A percentile compares a stretch with the other conserved stretches of the same genome.
phyloP scores from a whole-genome alignment of 805 yeast genomes.

The Hanseniaspora hatyaiensis region DNA sequence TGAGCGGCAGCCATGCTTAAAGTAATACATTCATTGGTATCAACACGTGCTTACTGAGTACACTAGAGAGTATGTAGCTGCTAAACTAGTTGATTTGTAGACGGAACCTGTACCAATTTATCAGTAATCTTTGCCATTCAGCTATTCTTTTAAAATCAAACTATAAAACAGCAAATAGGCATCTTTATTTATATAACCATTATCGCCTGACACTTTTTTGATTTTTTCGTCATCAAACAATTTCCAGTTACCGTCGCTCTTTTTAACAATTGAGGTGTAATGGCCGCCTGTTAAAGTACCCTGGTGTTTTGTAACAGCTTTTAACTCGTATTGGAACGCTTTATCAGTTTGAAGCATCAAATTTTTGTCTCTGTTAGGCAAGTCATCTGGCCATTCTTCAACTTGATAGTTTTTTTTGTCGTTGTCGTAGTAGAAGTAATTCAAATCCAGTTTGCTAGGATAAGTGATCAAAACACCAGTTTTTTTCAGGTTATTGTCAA shows the following conservation, averaged over 20 bases:
- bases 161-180: conserved; percentile 78
- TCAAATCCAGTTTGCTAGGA: conserved; percentile 55
- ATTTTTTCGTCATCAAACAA: conserved; percentile 70
- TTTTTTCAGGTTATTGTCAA: conserved; percentile 39
- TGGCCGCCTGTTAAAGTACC: conserved; percentile 82
- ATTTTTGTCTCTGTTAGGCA: conserved; percentile 59
- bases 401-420: conserved; percentile 15
- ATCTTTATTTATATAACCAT: conserved; percentile 52
- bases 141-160: conserved; percentile 26
- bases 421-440: conserved; percentile 56
- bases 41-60: too few relatives aligned
- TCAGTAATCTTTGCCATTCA: too few relatives aligned
- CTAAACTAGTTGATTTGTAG: too few relatives aligned
- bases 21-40: too few relatives aligned
- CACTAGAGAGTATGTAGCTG: too few relatives aligned
- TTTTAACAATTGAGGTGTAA: conserved; percentile 61
- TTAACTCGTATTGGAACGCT: conserved; percentile 66
- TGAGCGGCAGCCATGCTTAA: too few relatives aligned
- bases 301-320: conserved; percentile 72
- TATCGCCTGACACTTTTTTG: conserved; percentile 38
- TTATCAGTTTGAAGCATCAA: conserved; percentile 25
- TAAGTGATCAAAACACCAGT: conserved; percentile 56
- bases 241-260: conserved; percentile 46
- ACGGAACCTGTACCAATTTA: too few relatives aligned
- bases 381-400: conserved; percentile 29